These are phyloP conservation scores for Echinosophora koreensis DNA, from an alignment of 306 rosid genomes.

Conservation along the genomic window DNA sequence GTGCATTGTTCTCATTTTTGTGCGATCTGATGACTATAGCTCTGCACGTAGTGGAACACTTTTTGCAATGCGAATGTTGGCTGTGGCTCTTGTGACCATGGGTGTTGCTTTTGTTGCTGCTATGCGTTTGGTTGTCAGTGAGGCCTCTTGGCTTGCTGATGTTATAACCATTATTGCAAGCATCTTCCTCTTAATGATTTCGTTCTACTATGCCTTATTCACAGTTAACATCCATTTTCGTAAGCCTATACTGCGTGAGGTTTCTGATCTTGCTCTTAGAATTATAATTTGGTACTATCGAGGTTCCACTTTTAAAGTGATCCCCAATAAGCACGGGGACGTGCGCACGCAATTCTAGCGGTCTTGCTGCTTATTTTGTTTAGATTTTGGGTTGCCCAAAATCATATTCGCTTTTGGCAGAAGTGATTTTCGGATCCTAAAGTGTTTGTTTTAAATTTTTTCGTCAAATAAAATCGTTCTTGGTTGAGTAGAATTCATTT, in stretches of 20 bases:
- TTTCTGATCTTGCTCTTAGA: neutral
- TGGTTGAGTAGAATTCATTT: too few relatives aligned
- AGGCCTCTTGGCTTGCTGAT: constrained; percentile 1
- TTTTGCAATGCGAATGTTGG: neutral
- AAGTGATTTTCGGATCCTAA: too few relatives aligned
- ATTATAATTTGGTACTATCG: neutral
- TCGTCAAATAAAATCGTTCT: too few relatives aligned
- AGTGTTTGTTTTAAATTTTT: too few relatives aligned
- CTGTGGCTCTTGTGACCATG: neutral
- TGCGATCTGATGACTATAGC: neutral
- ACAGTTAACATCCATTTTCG: neutral
- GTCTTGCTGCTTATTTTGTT: too few relatives aligned
- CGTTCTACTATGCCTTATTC: neutral
- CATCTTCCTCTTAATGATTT: neutral
- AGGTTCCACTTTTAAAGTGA: neutral
- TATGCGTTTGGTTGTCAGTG: constrained; percentile 10
- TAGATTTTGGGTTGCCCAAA: too few relatives aligned
- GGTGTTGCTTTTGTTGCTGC: constrained; percentile 35
- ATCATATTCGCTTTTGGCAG: too few relatives aligned
- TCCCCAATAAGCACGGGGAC: neutral
- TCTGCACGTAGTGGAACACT: neutral
- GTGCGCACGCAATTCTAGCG: too few relatives aligned
- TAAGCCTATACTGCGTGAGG: neutral
- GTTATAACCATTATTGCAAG: neutral
- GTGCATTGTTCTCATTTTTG: neutral